These are phyloP conservation scores for Senna tora DNA, from an alignment of 306 rosid genomes.

Conservation along the genomic window DNA sequence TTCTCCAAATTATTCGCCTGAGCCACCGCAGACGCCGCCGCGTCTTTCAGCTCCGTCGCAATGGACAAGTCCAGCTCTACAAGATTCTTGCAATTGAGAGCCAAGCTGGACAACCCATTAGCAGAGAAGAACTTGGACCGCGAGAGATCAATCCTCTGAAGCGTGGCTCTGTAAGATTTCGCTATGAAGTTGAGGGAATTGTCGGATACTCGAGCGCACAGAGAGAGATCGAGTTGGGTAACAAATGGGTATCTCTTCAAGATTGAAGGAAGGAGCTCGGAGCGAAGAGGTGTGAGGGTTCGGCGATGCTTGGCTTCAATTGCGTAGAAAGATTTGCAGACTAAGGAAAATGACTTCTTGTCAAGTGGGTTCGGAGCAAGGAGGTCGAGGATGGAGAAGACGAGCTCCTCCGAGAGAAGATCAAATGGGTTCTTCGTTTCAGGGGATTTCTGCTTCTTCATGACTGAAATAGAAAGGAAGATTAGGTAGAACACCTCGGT, in stretches of 20 bases:
- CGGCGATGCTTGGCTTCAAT: conserved; percentile 78
- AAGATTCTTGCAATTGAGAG: conserved; percentile 51
- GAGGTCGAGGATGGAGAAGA: conserved; percentile 67
- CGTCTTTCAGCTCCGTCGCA: conserved; percentile 73
- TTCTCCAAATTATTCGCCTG: conserved; percentile 76
- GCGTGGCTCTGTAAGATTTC: conserved; percentile 45
- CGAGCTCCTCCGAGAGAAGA: conserved; percentile 71
- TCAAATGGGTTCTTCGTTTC: conserved; percentile 49
- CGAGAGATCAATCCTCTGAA: conserved; percentile 69
- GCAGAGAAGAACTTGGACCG: conserved; percentile 66
- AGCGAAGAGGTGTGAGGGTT: conserved; percentile 63
- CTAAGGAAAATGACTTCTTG: conserved; percentile 69
- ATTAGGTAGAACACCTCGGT: neutral
- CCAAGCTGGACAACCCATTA: conserved; percentile 56
- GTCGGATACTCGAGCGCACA: conserved; percentile 69
- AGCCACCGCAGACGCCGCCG: conserved; percentile 67
- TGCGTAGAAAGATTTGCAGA: conserved; percentile 59
- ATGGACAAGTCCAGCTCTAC: conserved; percentile 81
- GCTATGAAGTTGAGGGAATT: conserved; percentile 45
- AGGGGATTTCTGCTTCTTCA: conserved; percentile 52
- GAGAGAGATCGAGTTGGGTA: conserved; percentile 61
- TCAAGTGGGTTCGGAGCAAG: conserved; percentile 50
- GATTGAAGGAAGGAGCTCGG: conserved; percentile 56
- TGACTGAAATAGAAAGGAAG: neutral
- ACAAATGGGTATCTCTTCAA: conserved; percentile 55